Evolutionary conservation across 192 early-diverging fungal species (phyloP).

Genomic region (Backusella morwellensis): DNA sequence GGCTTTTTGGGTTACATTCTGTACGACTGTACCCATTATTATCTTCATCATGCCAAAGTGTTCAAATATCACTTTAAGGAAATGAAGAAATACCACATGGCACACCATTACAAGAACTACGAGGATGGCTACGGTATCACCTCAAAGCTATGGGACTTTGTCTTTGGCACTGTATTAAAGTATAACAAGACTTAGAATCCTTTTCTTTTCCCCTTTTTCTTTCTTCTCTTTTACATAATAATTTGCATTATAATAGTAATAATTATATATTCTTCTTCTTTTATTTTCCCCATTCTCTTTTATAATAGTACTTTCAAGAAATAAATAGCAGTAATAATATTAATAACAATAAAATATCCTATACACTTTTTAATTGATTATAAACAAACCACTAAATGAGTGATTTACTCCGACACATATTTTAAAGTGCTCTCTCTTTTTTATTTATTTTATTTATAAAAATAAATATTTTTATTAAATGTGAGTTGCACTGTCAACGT

Average conservation of each 20-base stretch:
- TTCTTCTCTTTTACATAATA: not conserved
- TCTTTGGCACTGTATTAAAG: slow-evolving; percentile 65
- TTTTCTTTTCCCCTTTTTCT: not conserved
- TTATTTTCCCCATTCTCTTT: not conserved
- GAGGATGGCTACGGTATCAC: slow-evolving; percentile 89
- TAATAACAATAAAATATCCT: not conserved
- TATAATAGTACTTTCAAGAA: too few species aligned
- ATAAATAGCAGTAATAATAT: not conserved
- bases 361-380: not conserved
- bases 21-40: slow-evolving; percentile 96
- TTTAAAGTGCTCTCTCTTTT: too few species aligned
- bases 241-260: not conserved
- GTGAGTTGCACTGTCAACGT: not conserved
- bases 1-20: slow-evolving; percentile 78
- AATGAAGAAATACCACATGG: slow-evolving; percentile 94
- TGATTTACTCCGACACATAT: not conserved
- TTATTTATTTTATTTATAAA: not conserved
- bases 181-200: slow-evolving; percentile 24
- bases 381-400: not conserved
- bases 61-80: slow-evolving; percentile 68
- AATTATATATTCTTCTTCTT: not conserved
- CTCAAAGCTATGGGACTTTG: slow-evolving; percentile 86
- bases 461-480: not conserved
- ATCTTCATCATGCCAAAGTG: slow-evolving; percentile 89
- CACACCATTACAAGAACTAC: slow-evolving; percentile 93